Conservation (phyloP, 305 asterid genomes). For the Solanum hybrid region DNA sequence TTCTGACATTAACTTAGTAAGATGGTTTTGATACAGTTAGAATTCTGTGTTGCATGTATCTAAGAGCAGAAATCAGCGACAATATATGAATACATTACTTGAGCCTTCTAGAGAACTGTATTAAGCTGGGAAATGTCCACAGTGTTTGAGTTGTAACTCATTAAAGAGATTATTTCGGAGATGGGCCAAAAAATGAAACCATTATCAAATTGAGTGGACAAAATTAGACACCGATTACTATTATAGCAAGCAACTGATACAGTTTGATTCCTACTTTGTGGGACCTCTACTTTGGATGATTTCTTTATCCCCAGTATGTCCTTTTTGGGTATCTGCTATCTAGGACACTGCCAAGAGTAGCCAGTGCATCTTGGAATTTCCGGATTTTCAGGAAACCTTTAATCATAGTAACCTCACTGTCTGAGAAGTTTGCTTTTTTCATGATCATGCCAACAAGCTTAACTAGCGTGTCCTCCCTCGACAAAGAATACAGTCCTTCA, state of each 20-base stretch:
- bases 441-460: constrained; percentile 49
- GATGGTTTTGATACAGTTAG: not conserved
- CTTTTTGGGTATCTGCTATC: constrained; percentile 35
- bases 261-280: not conserved
- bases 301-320: constrained; percentile 27
- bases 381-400: constrained; percentile 66
- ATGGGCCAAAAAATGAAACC: not conserved
- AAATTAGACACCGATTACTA: not conserved
- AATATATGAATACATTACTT: not conserved
- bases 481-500: constrained; percentile 67
- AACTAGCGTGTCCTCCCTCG: constrained; percentile 59
- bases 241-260: not conserved
- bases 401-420: constrained; percentile 56
- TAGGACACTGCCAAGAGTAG: constrained; percentile 43
- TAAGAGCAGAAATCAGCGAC: not conserved
- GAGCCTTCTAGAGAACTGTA: not conserved
- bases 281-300: not conserved
- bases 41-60: not conserved
- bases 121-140: not conserved
- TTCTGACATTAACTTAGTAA: not conserved
- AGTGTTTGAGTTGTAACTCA: not conserved
- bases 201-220: not conserved
- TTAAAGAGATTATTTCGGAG: not conserved
- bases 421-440: constrained; percentile 44
- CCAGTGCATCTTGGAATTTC: constrained; percentile 66